A percentile compares a stretch with the other conserved stretches of the same genome.
Evolutionary conservation across 805 yeast genomes (phyloP).

Genomic region (Kuraishia piskuri): DNA sequence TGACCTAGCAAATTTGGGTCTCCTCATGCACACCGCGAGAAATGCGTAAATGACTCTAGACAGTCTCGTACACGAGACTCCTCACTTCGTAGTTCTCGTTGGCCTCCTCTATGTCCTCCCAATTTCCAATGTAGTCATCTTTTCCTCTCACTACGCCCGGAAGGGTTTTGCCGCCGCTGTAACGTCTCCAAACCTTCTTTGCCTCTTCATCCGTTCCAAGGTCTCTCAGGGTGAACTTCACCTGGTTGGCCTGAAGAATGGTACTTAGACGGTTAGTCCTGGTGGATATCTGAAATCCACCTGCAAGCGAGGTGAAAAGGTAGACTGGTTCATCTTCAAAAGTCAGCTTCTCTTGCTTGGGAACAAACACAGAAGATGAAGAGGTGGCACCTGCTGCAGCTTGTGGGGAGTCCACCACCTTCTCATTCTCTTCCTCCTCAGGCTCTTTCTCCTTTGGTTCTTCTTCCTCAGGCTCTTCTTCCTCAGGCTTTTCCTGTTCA

Average conservation of each 20-base stretch:
- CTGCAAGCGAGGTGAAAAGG: conserved; percentile 79
- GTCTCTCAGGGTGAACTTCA: conserved; percentile 63
- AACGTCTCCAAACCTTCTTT: conserved; percentile 73
- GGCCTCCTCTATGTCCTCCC: conserved; percentile 79
- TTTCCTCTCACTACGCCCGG: conserved; percentile 84
- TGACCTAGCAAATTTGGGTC: background rate
- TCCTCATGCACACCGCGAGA: background rate
- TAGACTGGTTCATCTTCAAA: conserved; percentile 56
- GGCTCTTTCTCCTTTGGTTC: conserved; percentile 4
- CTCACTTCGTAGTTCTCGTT: conserved; percentile 69
- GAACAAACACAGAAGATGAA: conserved; percentile 20
- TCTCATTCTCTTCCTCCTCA: conserved; percentile 2
- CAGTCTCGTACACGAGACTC: conserved; percentile 57
- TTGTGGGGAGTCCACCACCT: background rate
- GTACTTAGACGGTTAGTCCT: conserved; percentile 71
- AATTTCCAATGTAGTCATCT: conserved; percentile 77
- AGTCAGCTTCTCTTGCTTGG: conserved; percentile 22
- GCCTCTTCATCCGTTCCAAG: conserved; percentile 86
- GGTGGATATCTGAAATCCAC: conserved; percentile 72
- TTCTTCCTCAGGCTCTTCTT: background rate
- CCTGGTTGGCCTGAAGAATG: conserved; percentile 64
- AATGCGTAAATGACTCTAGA: conserved; percentile 18
- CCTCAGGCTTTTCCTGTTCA: conserved; percentile 6
- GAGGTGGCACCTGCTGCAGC: background rate
- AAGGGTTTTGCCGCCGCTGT: conserved; percentile 58